Evolutionary conservation across 2,329 filamentous ascomycete species (phyloP), one percentile per base, ranked within the genome.

Genomic region (Colletotrichum sojae): DNA sequence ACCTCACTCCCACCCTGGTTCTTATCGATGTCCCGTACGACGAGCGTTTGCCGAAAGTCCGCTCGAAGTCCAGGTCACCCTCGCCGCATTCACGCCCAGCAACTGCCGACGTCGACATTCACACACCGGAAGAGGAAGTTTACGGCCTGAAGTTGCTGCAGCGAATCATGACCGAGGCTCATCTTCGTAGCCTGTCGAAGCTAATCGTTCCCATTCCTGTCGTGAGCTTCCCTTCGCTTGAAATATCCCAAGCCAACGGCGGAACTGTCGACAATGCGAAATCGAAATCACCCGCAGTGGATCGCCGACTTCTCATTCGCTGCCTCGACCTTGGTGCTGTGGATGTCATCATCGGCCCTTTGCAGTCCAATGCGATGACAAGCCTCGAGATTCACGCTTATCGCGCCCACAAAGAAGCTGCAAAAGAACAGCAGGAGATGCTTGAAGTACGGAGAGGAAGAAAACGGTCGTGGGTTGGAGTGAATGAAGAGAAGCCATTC

Each of bases 381-480:
- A 90, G 91, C 36, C 84, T 97, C 58, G 91, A 93, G 70, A 90
- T 96, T 16, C 94, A 95, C 78, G 94, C 93, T 52, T 97, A 97
- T 81, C 91, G 92, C 74, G 90, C 92, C 54, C 92, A 93, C 76
- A 93, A 93, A 78, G 90, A 94, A 74, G 91, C 92, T 22, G 85
- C 88, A 40, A 90, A 89, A 75, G 92, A 95, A 75, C 91, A 94
- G 76, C 87, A 91, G 68, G 89, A 90, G 18, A 87, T 94, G 70
- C 78, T 94, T 65, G 91, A 92, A 69, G 85, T 92, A 68, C 92
- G 91, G 76, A 90, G 91, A 73, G 90, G 91, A 52, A 88, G 94
- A 63, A 97, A 97, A 79, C 89, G 94, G 61, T 97, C 95, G 0
- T 97, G 95, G 95, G 94, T 97, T 49, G 94, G 95, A 27, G 88